Conservation (phyloP, 108 stramenopile species). For the Nannochloropsis salina region DNA sequence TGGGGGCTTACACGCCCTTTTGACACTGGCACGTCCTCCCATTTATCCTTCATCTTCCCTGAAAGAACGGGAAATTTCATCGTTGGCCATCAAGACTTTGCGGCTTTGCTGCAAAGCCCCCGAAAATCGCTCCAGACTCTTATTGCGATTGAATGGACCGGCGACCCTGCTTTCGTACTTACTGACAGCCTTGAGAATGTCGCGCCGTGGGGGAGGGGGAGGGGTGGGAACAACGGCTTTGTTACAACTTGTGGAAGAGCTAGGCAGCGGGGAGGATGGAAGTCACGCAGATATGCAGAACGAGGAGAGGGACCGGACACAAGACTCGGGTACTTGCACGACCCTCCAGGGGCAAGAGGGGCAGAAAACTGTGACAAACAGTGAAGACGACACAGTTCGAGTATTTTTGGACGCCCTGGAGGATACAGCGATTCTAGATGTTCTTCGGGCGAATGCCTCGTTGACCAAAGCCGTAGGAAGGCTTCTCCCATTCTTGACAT, state of each 20-base stretch:
- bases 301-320: not conserved
- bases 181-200: not conserved
- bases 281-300: not conserved
- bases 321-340: not conserved
- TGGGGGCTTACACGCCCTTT: not conserved
- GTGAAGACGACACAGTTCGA: not conserved
- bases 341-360: not conserved
- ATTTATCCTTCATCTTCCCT: not conserved
- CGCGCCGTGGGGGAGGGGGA: not conserved
- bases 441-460: constrained; percentile 32
- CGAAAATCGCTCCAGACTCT: not conserved
- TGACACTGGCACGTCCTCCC: not conserved
- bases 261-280: not conserved
- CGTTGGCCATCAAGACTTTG: not conserved
- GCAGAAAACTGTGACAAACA: not conserved
- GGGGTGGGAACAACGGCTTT: not conserved
- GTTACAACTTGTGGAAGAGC: not conserved
- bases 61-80: not conserved
- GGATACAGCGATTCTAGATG: constrained; percentile 40
- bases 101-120: not conserved
- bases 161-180: not conserved
- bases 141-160: not conserved
- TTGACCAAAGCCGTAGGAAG: constrained; percentile 41
- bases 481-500: constrained; percentile 46
- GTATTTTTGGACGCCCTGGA: not conserved